Evolutionary conservation across 108 stramenopile species (phyloP), one percentile per base, ranked within the genome.

Genomic region (Bacterosira constricta): DNA sequence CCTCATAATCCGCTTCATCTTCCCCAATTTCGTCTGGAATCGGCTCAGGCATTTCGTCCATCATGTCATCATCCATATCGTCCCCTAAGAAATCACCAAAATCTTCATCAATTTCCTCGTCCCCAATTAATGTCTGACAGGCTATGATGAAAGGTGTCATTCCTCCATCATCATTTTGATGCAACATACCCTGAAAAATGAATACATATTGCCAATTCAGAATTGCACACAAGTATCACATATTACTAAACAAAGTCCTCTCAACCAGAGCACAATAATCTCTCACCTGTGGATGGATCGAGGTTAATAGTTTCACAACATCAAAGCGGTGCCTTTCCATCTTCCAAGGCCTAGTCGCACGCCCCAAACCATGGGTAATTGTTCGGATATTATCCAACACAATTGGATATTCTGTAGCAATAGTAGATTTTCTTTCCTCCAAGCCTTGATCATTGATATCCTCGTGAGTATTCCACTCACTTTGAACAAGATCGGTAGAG

Each of bases 61-160:
- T 29, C 25, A 49, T 26, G 15, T 35, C 31, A 17, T 47, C 31
- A 39, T 67, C 38, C 25, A 54, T 41, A 13, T 54, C 23, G 2
- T 36, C 49, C 6, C 38, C 49, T 27, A 29, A 51, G 17, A 54
- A 51, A 11, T 54, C 66, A 10, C 31, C 47, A 11, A 54, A 51
- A 15, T 67, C 64, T 21, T 35, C 64, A n/a, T 23, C 25, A 41
- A 46, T 45, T 21, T 21, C 64, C n/a, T 35, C 47, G 4, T 65
- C n/a, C n/a, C n/a, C n/a, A n/a, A n/a, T 65, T 18, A 65, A 35
- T 21, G 64, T 65, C n/a, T 53, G 52, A 18, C 50, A 50, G 11
- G 47, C 47, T 27, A 67, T 37, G 20, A 67, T 67, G 7, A 67
- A 42, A 0, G 66, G 66, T n/a, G 66, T 67, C 12, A 54, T 53